Conservation (phyloP, 179 eudicot genomes). For the Beta lomatogona region DNA sequence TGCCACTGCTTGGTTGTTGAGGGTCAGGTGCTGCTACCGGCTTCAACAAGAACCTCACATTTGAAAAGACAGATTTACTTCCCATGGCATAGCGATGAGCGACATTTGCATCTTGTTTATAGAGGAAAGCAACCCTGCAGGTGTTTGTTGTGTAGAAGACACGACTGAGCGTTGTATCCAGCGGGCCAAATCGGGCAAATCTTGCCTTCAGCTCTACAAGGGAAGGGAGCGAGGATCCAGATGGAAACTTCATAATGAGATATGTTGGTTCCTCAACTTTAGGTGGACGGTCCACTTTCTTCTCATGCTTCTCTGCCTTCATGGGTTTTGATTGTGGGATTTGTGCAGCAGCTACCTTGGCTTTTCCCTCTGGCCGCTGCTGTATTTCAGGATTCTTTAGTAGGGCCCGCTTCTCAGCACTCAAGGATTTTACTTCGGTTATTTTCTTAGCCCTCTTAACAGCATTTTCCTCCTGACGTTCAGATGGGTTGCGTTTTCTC, state of each 20-base stretch:
- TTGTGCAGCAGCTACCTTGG: slow-evolving; percentile 27
- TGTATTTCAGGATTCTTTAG: slow-evolving; percentile 41
- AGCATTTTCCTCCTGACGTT: slow-evolving; percentile 64
- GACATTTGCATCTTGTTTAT: slow-evolving; percentile 58
- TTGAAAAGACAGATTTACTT: slow-evolving; percentile 51
- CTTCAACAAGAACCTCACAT: slow-evolving; percentile 50
- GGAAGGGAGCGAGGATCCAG: slow-evolving; percentile 73
- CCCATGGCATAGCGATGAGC: slow-evolving; percentile 53
- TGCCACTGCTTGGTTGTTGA: slow-evolving; percentile 41
- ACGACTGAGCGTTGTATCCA: slow-evolving; percentile 65
- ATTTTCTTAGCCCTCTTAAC: slow-evolving; percentile 62
- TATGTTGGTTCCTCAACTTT: slow-evolving; percentile 58
- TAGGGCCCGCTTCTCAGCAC: slow-evolving; percentile 50
- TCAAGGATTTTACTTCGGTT: slow-evolving; percentile 44
- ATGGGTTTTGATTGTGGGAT: slow-evolving; percentile 30
- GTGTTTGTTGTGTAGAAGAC: slow-evolving; percentile 68
- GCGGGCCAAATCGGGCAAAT: slow-evolving; percentile 84
- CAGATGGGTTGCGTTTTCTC: slow-evolving; percentile 64
- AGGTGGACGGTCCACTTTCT: slow-evolving; percentile 44
- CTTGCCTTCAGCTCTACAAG: slow-evolving; percentile 73
- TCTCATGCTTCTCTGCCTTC: slow-evolving; percentile 40
- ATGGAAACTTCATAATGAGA: slow-evolving; percentile 75
- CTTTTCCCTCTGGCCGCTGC: slow-evolving; percentile 46
- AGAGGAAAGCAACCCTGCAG: slow-evolving; percentile 64
- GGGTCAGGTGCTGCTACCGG: slow-evolving; percentile 43